phyloP scores from a whole-genome alignment of 2,329 filamentous ascomycete genomes.

The Phyllosticta citrichinensis region DNA sequence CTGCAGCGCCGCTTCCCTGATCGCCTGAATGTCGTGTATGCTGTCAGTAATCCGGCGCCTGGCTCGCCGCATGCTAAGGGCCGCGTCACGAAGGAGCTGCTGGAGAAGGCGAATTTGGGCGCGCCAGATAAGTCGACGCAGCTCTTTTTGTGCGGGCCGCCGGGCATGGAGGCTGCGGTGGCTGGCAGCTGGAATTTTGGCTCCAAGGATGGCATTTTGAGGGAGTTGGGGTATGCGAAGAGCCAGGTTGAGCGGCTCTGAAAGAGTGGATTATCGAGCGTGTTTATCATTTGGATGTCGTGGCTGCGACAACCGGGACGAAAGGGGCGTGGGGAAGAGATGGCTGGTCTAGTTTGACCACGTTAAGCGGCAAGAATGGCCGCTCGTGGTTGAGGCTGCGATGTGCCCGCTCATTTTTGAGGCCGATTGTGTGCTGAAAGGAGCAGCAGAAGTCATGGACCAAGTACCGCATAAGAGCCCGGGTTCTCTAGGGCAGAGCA shows the following conservation, averaged over 20 bases:
- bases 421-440: too few relatives aligned
- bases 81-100: slow-evolving; percentile 46
- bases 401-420: too few relatives aligned
- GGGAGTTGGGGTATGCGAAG: slow-evolving; percentile 47
- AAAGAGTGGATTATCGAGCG: too few relatives aligned
- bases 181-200: slow-evolving; percentile 37
- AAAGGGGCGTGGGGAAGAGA: too few relatives aligned
- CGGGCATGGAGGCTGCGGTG: slow-evolving; percentile 52
- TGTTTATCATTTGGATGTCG: too few relatives aligned
- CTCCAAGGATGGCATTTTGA: slow-evolving; percentile 29
- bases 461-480: too few relatives aligned
- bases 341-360: too few relatives aligned
- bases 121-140: slow-evolving; percentile 38
- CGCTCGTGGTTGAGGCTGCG: too few relatives aligned
- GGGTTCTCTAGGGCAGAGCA: too few relatives aligned
- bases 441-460: too few relatives aligned
- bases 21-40: slow-evolving; percentile 49
- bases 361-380: too few relatives aligned
- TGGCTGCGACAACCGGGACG: too few relatives aligned
- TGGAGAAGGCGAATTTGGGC: slow-evolving; percentile 41
- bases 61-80: slow-evolving; percentile 42
- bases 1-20: slow-evolving; percentile 42
- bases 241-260: slow-evolving; percentile 51
- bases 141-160: slow-evolving; percentile 61
- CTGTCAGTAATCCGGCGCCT: slow-evolving; percentile 40